Evolutionary conservation across 768 basidiomycete species (phyloP).

Genomic region (Roridomyces roridus): DNA sequence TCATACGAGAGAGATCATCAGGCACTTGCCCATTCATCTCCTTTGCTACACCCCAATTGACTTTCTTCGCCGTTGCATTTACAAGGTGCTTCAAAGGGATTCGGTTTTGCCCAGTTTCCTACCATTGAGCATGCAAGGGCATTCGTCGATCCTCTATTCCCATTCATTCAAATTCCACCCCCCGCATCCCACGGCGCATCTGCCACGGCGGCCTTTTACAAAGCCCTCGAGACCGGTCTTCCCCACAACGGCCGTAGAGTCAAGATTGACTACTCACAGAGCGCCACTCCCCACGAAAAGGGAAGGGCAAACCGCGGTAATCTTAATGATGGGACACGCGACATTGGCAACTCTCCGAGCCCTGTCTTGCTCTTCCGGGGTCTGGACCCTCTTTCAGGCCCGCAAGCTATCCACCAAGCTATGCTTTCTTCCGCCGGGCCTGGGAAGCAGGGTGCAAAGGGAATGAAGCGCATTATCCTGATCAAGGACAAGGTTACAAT

Average conservation of each 20-base stretch:
- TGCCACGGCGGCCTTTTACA: slow-evolving; percentile 73
- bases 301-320: slow-evolving; percentile 65
- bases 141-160: slow-evolving; percentile 91
- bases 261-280: slow-evolving; percentile 96
- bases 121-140: slow-evolving; percentile 85
- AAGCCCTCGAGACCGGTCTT: slow-evolving; percentile 71
- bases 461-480: slow-evolving; percentile 86
- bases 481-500: slow-evolving; percentile 89
- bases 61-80: slow-evolving; percentile 70
- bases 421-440: slow-evolving; percentile 84
- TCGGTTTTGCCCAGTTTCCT: slow-evolving; percentile 95
- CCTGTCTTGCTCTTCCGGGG: slow-evolving; percentile 90
- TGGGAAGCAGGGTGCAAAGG: slow-evolving; percentile 78
- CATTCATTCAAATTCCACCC: slow-evolving; percentile 91
- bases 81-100: slow-evolving; percentile 92
- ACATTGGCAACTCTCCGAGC: slow-evolving; percentile 87
- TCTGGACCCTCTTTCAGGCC: slow-evolving; percentile 86
- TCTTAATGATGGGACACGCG: slow-evolving; percentile 92
- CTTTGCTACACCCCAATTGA: slow-evolving; percentile 75
- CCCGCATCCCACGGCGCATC: slow-evolving; percentile 88
- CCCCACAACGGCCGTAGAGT: slow-evolving; percentile 84
- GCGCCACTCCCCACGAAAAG: slow-evolving; percentile 74
- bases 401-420: slow-evolving; percentile 85
- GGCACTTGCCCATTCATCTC: slow-evolving; percentile 87
- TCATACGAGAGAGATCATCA: slow-evolving; percentile 96